Conservation (phyloP, 768 basidiomycete genomes). For the Suillus weaverae region DNA sequence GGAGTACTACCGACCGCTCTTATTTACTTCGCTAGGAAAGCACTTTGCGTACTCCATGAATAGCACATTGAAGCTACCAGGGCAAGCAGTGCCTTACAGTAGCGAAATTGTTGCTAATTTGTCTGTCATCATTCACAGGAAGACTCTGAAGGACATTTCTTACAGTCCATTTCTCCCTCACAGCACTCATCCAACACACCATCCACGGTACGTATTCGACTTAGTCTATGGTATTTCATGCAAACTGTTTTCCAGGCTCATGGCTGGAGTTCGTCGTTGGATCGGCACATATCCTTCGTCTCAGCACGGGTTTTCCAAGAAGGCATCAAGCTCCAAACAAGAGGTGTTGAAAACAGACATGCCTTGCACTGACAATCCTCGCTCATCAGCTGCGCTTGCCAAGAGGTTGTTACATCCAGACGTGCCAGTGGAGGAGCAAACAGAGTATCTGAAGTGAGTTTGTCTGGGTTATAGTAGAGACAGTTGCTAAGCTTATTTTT, state of each 20-base stretch:
- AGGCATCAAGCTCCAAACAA: slow-evolving; percentile 31
- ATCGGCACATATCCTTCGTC: slow-evolving; percentile 56
- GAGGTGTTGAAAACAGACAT: slow-evolving; percentile 26
- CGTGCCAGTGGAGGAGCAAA: slow-evolving; percentile 62
- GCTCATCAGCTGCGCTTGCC: slow-evolving; percentile 61
- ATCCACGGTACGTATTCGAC: slow-evolving; percentile 33
- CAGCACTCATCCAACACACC: slow-evolving; percentile 38
- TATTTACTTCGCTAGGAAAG: slow-evolving; percentile 83
- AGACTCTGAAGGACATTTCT: slow-evolving; percentile 64
- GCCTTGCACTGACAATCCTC: slow-evolving; percentile 25
- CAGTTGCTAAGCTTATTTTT: slow-evolving; percentile 4
- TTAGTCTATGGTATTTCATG: slow-evolving; percentile 21
- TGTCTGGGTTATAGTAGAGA: background rate
- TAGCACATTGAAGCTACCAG: slow-evolving; percentile 79
- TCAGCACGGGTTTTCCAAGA: slow-evolving; percentile 41
- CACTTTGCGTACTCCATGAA: slow-evolving; percentile 95
- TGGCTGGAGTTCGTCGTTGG: slow-evolving; percentile 79
- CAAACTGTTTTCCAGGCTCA: slow-evolving; percentile 47
- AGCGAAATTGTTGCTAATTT: background rate
- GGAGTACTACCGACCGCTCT: slow-evolving; percentile 82
- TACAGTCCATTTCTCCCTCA: slow-evolving; percentile 77
- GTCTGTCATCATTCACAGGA: slow-evolving; percentile 40
- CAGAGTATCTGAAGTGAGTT: slow-evolving; percentile 71
- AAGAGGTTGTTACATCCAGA: slow-evolving; percentile 57
- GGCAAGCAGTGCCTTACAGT: slow-evolving; percentile 44